Base-by-base conservation (phyloP, 768 basidiomycete species). In the Kwoniella pini region DNA sequence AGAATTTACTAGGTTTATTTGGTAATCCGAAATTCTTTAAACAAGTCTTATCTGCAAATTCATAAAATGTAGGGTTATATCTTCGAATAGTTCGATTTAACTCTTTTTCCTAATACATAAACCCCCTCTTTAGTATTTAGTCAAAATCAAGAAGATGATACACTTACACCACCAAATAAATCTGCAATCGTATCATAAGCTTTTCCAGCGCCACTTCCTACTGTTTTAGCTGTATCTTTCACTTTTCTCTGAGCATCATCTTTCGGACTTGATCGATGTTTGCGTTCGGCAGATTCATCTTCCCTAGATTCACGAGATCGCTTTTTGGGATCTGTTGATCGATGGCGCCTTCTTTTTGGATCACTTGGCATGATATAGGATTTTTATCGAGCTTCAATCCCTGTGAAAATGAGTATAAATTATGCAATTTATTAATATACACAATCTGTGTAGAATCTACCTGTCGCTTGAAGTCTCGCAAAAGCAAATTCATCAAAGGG, bases 101-200 rank as follows among this genome's bases (percentile, higher is more conserved):
- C 21, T 58, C 45, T n/a, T 57, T 52, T 46, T 65, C 69, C 71
- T 73, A 56, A 11, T 1, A 21, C 3, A 12, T 33, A 12, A 27
- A 19, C n/a, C n/a, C n/a, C n/a, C n/a, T n/a, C n/a, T n/a, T n/a
- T n/a, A n/a, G n/a, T n/a, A n/a, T n/a, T n/a, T n/a, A n/a, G n/a
- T n/a, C n/a, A n/a, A n/a, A n/a, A n/a, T n/a, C n/a, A n/a, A n/a
- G n/a, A n/a, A n/a, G n/a, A n/a, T n/a, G n/a, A n/a, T n/a, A n/a
- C n/a, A 57, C 71, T 52, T 45, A 73, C 71, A 9, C 71, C 71
- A 12, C 71, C 71, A 24, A 73, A 54, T 15, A 54, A 51, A 54
- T 68, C 69, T 1, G 54, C 69, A 2, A 67, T 51, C 1, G 56
- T 50, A 33, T 54, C 55, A 24, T 61, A 56, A n/a, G 56, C 67